Base-by-base conservation (phyloP, 805 yeast species). In the Debaryomyces castellii region DNA sequence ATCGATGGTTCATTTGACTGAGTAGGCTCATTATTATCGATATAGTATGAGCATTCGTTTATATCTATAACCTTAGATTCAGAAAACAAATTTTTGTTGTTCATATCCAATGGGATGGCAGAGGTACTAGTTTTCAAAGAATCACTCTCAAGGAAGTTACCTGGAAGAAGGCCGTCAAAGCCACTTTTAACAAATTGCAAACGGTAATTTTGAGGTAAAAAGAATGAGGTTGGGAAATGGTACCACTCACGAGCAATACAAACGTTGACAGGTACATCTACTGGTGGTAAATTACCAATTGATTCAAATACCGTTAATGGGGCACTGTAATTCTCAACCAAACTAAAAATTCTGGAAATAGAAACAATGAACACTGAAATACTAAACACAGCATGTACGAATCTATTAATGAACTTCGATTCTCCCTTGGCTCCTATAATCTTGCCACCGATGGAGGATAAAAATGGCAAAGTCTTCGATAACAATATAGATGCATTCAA, bases 241-340 rank as follows among this genome's bases (percentile, higher is more conserved):
- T 89, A 89, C 97, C 97, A 91, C 67, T 92, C 97, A 47, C 96
- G 77, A 2, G 97, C 97, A n/a, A 87, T 75, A 64, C 98, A 92
- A 0, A 92, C 85, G 52, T 81, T 85, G 6, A 41, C 44, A 11
- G 35, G 22, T 14, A 14, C 16, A n/a, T 40, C 41, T 17, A 42
- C 17, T 30, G 66, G 68, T 11, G 50, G 40, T 3, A 57, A 54
- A 5, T 57, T 46, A 0, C 53, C 49, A 2, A 53, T 52, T 24
- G 67, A 70, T n/a, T 67, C 54, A 55, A 82, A 85, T 1, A 85
- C 80, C 0, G 68, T 53, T 41, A 89, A 65, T 5, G 97, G 96
- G 0, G 96, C 88, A 24, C 80, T 68, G 59, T 91, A 90, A 57
- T 87, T 88, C 9, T 66, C 61, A 1, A 80, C 76, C 48, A 89